Evolutionary conservation across 306 rosid species (phyloP), one percentile per base, ranked within the genome.

Genomic region (Medicago arabica): DNA sequence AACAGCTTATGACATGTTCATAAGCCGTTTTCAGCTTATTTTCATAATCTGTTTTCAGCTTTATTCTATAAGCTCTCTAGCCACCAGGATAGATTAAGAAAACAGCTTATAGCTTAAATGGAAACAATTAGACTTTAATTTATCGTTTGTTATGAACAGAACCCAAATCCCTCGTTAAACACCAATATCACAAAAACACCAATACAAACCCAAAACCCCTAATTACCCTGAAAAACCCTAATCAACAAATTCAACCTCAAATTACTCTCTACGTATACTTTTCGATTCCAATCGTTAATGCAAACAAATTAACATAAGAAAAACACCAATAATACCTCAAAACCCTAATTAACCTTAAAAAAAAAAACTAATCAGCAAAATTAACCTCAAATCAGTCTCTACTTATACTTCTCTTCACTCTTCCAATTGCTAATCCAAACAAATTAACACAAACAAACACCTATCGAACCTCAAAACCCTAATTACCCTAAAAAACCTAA

Each of bases 291-390:
- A 34, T 34, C 0, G 38, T 7, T 34, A 4, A 34, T 34, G 7
- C 38, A 34, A 34, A 34, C 38, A 34, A 5, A 34, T 34, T 34
- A 28, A 28, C 31, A 47, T 19, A 3, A 28, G 0, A 1, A 8
- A 21, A 38, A 75, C 21, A 75, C 3, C 41, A 69, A 34, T 1
- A 17, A n/a, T 19, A 61, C 38, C 0, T 23, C 9, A 50, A 61
- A 64, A 7, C 41, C 50, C 47, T 75, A 12, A 9, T 64, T 44
- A 47, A 8, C 50, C 38, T 9, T 0, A 25, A 75, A 62, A 70
- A 64, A 64, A 62, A 70, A 64, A 64, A 70, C 81, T 71, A 76
- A 76, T 61, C 69, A 14, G 21, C 19, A 71, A 63, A 70, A 36
- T 12, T 5, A 81, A 69, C 28, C 7, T 44, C 11, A 65, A 43